Evolutionary conservation across 1,139 yeast genomes (phyloP), one percentile per base, ranked within the genome.

Genomic region (Meyerozyma smithsonii): DNA sequence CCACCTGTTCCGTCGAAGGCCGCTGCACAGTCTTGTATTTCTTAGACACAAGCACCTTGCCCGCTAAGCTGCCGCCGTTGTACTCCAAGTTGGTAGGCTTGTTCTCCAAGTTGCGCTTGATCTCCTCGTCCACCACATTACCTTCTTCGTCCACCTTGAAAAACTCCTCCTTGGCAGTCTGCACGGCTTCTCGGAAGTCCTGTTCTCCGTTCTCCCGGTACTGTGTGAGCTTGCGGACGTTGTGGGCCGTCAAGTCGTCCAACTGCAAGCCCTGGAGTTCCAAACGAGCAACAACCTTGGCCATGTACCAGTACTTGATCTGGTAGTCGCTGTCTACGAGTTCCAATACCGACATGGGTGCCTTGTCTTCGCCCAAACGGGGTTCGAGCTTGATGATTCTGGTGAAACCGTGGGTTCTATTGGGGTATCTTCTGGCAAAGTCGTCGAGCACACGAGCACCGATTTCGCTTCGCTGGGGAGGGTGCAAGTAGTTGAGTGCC

Each of bases 291-390:
- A 85, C 94, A 2, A 79, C 71, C 58, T 87, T 79, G 19, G 96
- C 96, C 16, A 80, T 74, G 55, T 79, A 69, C 79, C 95, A 85
- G 49, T 81, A 76, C 52, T 83, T 79, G 69, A 86, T 74, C 56
- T 88, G 96, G 49, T 79, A 75, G 23, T 77, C 77, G 0, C 74
- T 65, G 50, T 86, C 96, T 2, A 92, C 95, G 39, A 94, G 69
- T 61, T 94, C 98, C 41, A 94, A 59, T 12, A 92, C 82, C 2
- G 95, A 82, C 73, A 86, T 92, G 17, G 94, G 92, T 0, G 97
- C 96, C 48, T 83, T 84, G 59, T 94, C 98, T 49, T 92, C 94
- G 8, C 75, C 75, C 39, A 84, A 63, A 51, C 98, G 74, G 24
- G 94, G 89, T 60, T 92, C 97, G 47, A 94, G 69, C 52, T 79